Percentiles rank a stretch among this genome's conserved stretches.
phyloP scores from a whole-genome alignment of 352 stramenopile species.

The Pythium monospermum region DNA sequence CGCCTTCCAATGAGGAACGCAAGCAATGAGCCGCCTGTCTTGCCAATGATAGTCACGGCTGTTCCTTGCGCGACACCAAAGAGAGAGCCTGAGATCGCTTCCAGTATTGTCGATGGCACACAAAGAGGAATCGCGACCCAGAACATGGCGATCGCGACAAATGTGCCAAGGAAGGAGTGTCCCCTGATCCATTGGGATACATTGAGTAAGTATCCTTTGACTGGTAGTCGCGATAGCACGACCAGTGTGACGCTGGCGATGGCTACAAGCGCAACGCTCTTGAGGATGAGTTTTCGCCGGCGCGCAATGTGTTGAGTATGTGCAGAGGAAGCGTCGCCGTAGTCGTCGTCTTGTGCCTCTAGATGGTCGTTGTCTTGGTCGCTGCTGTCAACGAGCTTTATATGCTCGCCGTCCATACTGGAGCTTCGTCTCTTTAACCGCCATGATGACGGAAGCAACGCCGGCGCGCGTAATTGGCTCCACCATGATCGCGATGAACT shows the following conservation, averaged over 20 bases:
- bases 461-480: too few relatives aligned
- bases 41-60: conserved; percentile 57
- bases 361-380: neutral
- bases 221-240: conserved; percentile 33
- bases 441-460: too few relatives aligned
- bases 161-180: conserved; percentile 44
- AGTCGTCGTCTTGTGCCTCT: neutral
- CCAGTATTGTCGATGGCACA: conserved; percentile 56
- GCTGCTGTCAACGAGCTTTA: conserved; percentile 1
- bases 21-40: conserved; percentile 61
- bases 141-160: conserved; percentile 48
- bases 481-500: too few relatives aligned
- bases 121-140: conserved; percentile 66
- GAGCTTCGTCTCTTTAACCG: conserved; percentile 19
- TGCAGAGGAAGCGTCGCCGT: too few relatives aligned
- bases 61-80: conserved; percentile 52
- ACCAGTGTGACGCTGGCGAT: too few relatives aligned
- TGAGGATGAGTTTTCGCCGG: too few relatives aligned
- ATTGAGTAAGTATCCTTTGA: conserved; percentile 38
- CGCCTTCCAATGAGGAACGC: conserved; percentile 53
- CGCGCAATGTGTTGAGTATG: too few relatives aligned
- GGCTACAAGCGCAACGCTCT: neutral
- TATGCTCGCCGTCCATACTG: conserved; percentile 10
- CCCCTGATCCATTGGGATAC: conserved; percentile 43
- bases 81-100: conserved; percentile 59